Evolutionary conservation across 2,329 filamentous ascomycete species (phyloP).

Genomic region (Cadophora malorum): DNA sequence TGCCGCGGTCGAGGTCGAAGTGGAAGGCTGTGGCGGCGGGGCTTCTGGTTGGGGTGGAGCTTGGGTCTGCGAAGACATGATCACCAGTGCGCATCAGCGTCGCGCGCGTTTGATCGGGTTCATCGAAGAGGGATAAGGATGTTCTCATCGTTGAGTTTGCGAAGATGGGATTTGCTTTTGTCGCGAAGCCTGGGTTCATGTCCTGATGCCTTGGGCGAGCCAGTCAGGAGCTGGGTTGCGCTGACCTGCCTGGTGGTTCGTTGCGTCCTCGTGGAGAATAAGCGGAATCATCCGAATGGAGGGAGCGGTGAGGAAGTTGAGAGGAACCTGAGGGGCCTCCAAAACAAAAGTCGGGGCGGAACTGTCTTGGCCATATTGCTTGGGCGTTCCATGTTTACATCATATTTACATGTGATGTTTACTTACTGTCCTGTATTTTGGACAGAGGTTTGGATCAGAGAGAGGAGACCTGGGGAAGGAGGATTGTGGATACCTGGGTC

Average conservation of each 20-base stretch:
- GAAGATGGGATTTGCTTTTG: conserved; percentile 9
- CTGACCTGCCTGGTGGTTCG: conserved; percentile 12
- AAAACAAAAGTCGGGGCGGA: not conserved
- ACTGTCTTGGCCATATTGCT: conserved; percentile 12
- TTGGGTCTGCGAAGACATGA: conserved; percentile 19
- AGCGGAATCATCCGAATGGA: conserved; percentile 27
- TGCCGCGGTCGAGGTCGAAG: conserved; percentile 30
- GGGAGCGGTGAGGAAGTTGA: conserved; percentile 11
- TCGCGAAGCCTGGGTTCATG: conserved; percentile 1
- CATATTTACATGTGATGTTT: conserved; percentile 6
- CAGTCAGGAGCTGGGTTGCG: conserved; percentile 10
- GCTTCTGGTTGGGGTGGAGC: conserved; percentile 7
- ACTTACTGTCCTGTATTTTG: conserved; percentile 1
- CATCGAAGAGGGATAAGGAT: conserved; percentile 1
- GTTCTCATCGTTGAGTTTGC: conserved; percentile 7
- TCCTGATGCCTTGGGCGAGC: conserved; percentile 14
- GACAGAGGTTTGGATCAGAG: not conserved
- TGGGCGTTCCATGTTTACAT: conserved; percentile 12
- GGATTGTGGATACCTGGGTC: no score
- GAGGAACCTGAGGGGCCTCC: conserved; percentile 5
- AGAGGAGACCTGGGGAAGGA: not conserved
- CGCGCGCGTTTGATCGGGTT: conserved; percentile 13
- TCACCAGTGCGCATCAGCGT: conserved; percentile 11
- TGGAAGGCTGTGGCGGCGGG: conserved; percentile 29
- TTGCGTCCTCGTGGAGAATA: conserved; percentile 23